Evolutionary conservation across 768 basidiomycete species (phyloP), one percentile per base, ranked within the genome.

Genomic region (Kwoniella sp.): DNA sequence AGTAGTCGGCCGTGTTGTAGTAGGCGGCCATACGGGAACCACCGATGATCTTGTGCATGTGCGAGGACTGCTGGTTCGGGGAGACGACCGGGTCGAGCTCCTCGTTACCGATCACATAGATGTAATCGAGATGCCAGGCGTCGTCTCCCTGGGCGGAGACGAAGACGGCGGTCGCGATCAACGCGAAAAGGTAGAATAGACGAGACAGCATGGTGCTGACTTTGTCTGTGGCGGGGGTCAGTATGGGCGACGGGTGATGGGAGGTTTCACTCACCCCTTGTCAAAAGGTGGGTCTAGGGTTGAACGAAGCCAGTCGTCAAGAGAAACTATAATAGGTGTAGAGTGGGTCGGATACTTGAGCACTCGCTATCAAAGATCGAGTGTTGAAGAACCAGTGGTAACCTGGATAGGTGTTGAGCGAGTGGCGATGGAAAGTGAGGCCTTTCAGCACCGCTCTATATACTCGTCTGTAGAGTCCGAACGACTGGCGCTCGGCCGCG

Each of bases 31-130:
- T 65, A 25, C 38, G 38, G 10, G 47, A 54, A 26, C 67, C 67
- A 45, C 69, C 66, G 36, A 71, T 46, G 48, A 73, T 59, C 49
- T 59, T 53, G 57, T 73, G 71, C 65, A 69, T 66, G 32, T 73
- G 71, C 15, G 56, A 43, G 9, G 53, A 33, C 14, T 56, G 46
- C 6, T 27, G 37, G 43, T 69, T 67, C 19, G 65, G 64, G 17
- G 53, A 54, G 34, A 73, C 65, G 29, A 73, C 60, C 8, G 71
- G 69, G 46, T 73, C 71, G 27, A 73, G 50, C 38, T 57, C 56
- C 51, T 71, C 67, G 31, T 57, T 60, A 42, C 55, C 62, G 31
- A 71, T 54, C 3, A 50, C 37, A 38, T 60, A 57, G 15, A 62
- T 45, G 39, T 54, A 46, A 38, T 64, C 58, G 11, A 60, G 25